phyloP scores from a whole-genome alignment of 768 basidiomycete species.

The Auricularia auricula-judae region DNA sequence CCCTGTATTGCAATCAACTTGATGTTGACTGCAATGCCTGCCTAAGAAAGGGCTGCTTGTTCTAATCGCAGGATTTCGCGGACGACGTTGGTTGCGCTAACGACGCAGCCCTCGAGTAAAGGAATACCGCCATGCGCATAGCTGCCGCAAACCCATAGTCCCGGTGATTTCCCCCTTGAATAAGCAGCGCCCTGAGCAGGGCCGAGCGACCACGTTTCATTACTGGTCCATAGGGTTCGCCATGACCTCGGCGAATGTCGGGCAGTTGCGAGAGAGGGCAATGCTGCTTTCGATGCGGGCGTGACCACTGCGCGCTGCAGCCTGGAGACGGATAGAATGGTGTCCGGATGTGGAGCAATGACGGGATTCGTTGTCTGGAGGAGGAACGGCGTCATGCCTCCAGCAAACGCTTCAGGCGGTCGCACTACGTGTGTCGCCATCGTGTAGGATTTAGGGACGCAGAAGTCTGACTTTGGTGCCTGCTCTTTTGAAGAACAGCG shows the following conservation, averaged over 20 bases:
- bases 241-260: slow-evolving; percentile 22
- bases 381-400: slow-evolving; percentile 20
- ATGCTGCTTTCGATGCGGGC: slow-evolving; percentile 36
- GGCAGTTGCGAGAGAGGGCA: slow-evolving; percentile 33
- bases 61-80: slow-evolving; percentile 1
- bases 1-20: not conserved
- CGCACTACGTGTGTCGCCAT: slow-evolving; percentile 62
- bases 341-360: slow-evolving; percentile 34
- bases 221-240: slow-evolving; percentile 29
- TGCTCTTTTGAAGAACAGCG: slow-evolving; percentile 1
- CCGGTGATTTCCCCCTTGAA: slow-evolving; percentile 23
- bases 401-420: slow-evolving; percentile 17
- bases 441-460: slow-evolving; percentile 39
- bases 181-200: slow-evolving; percentile 40
- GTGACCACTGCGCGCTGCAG: slow-evolving; percentile 57
- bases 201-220: slow-evolving; percentile 27
- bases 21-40: not conserved
- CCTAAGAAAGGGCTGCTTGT: not conserved
- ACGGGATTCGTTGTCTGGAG: slow-evolving; percentile 72
- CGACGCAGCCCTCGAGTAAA: slow-evolving; percentile 69
- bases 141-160: slow-evolving; percentile 62
- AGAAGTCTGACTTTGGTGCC: slow-evolving; percentile 8
- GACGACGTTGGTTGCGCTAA: slow-evolving; percentile 50
- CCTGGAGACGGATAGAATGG: slow-evolving; percentile 43
- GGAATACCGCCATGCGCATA: slow-evolving; percentile 67